These are phyloP conservation scores for Termitomyces sp. DNA, from an alignment of 768 basidiomycete genomes.

Conservation along the genomic window DNA sequence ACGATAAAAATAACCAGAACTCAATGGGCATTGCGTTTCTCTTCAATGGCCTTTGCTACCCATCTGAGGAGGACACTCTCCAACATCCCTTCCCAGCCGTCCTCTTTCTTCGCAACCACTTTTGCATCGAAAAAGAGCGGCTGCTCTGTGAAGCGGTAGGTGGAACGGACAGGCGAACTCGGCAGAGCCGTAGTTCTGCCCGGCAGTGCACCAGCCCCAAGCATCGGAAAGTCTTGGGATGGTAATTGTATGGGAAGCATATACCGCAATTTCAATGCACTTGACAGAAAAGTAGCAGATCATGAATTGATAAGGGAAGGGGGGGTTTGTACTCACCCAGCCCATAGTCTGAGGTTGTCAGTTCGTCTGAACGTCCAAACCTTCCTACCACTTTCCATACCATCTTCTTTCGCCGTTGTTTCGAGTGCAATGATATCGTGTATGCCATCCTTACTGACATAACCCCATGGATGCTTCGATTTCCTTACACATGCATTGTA, in stretches of 20 bases:
- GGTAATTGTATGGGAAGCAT: constrained; percentile 63
- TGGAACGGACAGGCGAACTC: constrained; percentile 26
- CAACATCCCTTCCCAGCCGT: constrained; percentile 81
- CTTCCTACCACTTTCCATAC: constrained; percentile 38
- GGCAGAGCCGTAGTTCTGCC: constrained; percentile 20
- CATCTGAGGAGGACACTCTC: constrained; percentile 57
- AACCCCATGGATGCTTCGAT: constrained; percentile 86
- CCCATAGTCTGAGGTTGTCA: constrained; percentile 83
- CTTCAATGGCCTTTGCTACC: constrained; percentile 64
- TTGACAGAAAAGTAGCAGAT: constrained; percentile 18
- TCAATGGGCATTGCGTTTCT: constrained; percentile 37
- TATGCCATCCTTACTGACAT: constrained; percentile 68
- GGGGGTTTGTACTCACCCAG: constrained; percentile 51
- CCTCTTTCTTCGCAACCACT: constrained; percentile 64
- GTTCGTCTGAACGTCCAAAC: constrained; percentile 84
- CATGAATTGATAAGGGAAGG: neutral
- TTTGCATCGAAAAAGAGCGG: constrained; percentile 67
- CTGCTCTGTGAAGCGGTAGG: constrained; percentile 35
- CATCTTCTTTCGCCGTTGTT: constrained; percentile 32
- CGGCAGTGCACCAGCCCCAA: constrained; percentile 13
- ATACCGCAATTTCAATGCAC: constrained; percentile 82
- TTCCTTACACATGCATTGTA: constrained; percentile 80
- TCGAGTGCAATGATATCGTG: constrained; percentile 77
- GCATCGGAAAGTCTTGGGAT: constrained; percentile 22
- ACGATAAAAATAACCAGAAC: neutral